Evolutionary conservation across 176 grass and related monocot genomes (phyloP), one percentile per base, ranked within the genome.

Genomic region (Chrysopogon serrulatus): DNA sequence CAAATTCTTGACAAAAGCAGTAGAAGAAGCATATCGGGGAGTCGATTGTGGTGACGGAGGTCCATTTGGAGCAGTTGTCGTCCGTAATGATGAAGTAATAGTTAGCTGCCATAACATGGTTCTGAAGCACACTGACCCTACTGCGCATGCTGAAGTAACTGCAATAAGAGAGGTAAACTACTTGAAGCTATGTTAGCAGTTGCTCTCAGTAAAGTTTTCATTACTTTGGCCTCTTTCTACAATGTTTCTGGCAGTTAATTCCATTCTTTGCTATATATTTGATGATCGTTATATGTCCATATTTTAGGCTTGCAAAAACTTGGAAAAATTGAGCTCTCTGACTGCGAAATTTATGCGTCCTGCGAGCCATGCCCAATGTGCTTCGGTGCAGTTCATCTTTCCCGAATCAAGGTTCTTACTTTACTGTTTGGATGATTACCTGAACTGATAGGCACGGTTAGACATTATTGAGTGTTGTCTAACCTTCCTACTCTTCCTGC

Each of bases 31-130:
- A 11, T 97, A 97, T 40, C 71, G 70, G 18, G 94, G 94, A 78
- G 87, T 97, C 30, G 94, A 97, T 2, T 90, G 63, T 9, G 94
- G 94, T 13, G 90, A 97, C 76, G 94, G 94, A 78, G 94, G 92
- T 41, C 92, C 94, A 9, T 94, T 97, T 84, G 91, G 91, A 19
- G 91, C 94, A 19, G 94, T 97, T 81, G 91, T 97, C 6, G 94
- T 97, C 70, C 33, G 49, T 68, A 90, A 97, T n/a, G 85, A 97
- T 51, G 94, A 94, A 86, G 36, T 97, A 75, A 5, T 97, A 17
- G 94, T 86, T 64, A 94, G 94, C 61, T 97, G 94, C 82, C 94
- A 97, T 81, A 97, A 97, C 85, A 94, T 94, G 94, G 94, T 97
- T 83, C 79, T 97, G 53, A 94, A 94, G 18, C 70, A 91, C 41